phyloP scores from a whole-genome alignment of 495 filamentous ascomycete genomes.

The Articulospora tetracladia region DNA sequence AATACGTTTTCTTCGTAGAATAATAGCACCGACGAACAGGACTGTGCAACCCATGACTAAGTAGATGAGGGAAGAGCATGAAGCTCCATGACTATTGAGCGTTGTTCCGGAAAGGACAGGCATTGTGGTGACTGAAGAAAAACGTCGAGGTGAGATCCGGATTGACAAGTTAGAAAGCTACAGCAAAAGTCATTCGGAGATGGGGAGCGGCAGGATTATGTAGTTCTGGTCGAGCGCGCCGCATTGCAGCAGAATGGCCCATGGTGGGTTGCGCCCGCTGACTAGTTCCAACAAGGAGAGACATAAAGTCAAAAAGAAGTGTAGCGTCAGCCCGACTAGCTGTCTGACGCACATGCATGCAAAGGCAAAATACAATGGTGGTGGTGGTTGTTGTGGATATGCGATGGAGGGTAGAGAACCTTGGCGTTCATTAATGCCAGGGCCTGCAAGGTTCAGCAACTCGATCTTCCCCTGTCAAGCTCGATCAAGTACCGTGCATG shows the following conservation, averaged over 20 bases:
- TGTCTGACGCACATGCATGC: slow-evolving; percentile 14
- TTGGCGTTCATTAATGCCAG: slow-evolving; percentile 8
- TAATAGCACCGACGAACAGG: neutral
- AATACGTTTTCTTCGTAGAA: neutral
- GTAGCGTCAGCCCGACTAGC: slow-evolving; percentile 10
- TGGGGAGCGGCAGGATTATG: slow-evolving; percentile 6
- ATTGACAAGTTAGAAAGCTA: neutral
- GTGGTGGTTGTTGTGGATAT: slow-evolving; percentile 1
- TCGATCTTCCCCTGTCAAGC: neutral
- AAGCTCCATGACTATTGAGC: neutral
- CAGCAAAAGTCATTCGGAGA: neutral
- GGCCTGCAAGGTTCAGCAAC: slow-evolving; percentile 2
- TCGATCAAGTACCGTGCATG: neutral
- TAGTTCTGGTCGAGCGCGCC: neutral
- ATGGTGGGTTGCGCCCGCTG: neutral
- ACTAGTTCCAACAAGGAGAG: neutral
- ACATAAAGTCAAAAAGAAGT: neutral
- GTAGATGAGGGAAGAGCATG: neutral
- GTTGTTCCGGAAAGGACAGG: slow-evolving; percentile 15
- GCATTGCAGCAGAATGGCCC: neutral
- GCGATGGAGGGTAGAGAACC: neutral
- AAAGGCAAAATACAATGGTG: neutral
- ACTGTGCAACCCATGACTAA: neutral
- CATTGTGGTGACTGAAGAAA: slow-evolving; percentile 11
- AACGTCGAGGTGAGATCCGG: neutral